A percentile compares a stretch with the other conserved stretches of the same genome.
Evolutionary conservation across 306 rosid species (phyloP).

Genomic region (Arachis stenosperma): DNA sequence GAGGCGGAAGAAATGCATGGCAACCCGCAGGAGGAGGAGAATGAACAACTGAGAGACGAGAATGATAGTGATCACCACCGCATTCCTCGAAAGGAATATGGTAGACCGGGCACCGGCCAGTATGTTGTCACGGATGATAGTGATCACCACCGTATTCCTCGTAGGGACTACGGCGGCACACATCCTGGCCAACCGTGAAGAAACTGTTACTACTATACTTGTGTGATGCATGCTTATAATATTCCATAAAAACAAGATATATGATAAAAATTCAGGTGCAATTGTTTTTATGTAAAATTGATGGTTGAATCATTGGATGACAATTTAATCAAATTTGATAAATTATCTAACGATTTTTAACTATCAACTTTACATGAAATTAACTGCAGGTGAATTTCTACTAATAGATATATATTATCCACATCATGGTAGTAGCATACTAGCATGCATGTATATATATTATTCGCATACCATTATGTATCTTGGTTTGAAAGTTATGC

Average conservation of each 20-base stretch:
- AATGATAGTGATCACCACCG: constrained; percentile 32
- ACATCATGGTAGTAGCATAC: too few relatives aligned
- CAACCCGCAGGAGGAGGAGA: background rate
- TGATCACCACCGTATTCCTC: constrained; percentile 46
- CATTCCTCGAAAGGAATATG: constrained; percentile 22
- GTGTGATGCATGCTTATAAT: background rate
- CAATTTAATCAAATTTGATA: too few relatives aligned
- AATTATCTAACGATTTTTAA: too few relatives aligned
- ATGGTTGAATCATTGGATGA: too few relatives aligned
- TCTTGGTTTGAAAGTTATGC: too few relatives aligned
- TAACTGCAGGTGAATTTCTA: too few relatives aligned
- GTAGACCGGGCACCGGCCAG: background rate
- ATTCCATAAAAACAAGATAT: background rate
- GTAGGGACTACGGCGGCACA: constrained; percentile 17
- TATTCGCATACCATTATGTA: too few relatives aligned
- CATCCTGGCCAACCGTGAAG: constrained; percentile 9
- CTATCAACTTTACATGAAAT: too few relatives aligned
- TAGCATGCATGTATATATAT: too few relatives aligned
- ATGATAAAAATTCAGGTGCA: too few relatives aligned
- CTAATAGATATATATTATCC: too few relatives aligned
- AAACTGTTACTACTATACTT: background rate
- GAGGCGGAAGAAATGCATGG: background rate
- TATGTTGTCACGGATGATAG: constrained; percentile 1
- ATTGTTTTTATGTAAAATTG: too few relatives aligned
- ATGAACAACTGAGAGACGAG: background rate